Percentiles rank a stretch among this genome's conserved stretches.
phyloP scores from a whole-genome alignment of 805 yeast species.

The Schizosaccharomyces cryophilus region DNA sequence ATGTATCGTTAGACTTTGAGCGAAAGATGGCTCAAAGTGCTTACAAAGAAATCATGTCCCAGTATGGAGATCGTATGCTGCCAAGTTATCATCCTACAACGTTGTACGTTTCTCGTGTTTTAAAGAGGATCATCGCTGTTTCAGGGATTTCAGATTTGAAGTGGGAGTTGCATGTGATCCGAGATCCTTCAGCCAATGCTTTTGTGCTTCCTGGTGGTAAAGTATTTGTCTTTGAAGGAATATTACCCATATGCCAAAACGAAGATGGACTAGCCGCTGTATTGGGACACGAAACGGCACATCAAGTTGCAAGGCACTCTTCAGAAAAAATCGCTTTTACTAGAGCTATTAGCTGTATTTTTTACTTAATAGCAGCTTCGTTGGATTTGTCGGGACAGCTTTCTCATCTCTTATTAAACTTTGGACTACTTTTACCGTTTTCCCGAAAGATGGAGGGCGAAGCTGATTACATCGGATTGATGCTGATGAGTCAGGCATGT shows the following conservation, averaged over 20 bases:
- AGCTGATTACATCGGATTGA: conserved; percentile 83
- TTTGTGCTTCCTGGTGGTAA: conserved; percentile 91
- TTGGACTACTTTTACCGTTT: conserved; percentile 52
- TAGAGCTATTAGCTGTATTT: conserved; percentile 39
- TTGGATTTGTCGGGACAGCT: conserved; percentile 35
- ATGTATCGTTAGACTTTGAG: neutral
- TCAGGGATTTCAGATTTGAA: conserved; percentile 14
- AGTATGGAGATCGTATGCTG: conserved; percentile 28
- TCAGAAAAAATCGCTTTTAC: conserved; percentile 44
- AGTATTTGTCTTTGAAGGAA: conserved; percentile 65
- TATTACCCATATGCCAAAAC: conserved; percentile 49
- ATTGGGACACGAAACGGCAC: conserved; percentile 77
- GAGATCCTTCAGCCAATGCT: conserved; percentile 65
- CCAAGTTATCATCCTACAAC: conserved; percentile 42
- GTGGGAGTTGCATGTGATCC: conserved; percentile 67
- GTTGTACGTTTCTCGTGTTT: conserved; percentile 30
- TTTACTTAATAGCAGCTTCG: conserved; percentile 30
- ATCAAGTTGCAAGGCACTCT: conserved; percentile 77
- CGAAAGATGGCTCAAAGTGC: conserved; percentile 17
- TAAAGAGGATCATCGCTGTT: conserved; percentile 32
- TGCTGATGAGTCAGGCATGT: conserved; percentile 79
- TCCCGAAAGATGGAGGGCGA: conserved; percentile 87
- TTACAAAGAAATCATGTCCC: conserved; percentile 32
- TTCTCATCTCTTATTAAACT: conserved; percentile 27
- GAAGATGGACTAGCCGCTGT: conserved; percentile 94